Conservation (phyloP, 495 filamentous ascomycete genomes). For the Penicillium antarcticum region DNA sequence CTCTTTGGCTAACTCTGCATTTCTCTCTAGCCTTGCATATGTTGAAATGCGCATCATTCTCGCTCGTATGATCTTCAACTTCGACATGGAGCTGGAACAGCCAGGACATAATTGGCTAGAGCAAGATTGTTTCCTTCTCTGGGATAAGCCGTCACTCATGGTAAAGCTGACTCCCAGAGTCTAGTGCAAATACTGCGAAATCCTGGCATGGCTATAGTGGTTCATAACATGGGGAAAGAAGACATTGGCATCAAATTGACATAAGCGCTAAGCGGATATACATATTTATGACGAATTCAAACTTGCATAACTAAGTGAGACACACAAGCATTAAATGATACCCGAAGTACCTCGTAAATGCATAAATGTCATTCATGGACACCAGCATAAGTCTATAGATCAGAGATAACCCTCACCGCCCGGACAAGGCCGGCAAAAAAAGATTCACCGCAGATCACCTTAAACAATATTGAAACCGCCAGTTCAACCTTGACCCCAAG, state of each 20-base stretch:
- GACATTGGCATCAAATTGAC: too few relatives aligned
- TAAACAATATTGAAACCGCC: background rate
- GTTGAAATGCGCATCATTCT: conserved; percentile 43
- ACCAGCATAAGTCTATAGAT: background rate
- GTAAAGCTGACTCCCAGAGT: conserved; percentile 21
- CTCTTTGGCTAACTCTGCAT: background rate
- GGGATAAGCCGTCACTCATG: conserved; percentile 40
- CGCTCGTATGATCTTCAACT: conserved; percentile 39
- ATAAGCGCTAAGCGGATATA: too few relatives aligned
- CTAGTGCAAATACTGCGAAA: background rate
- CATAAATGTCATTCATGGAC: too few relatives aligned
- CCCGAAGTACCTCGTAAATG: too few relatives aligned
- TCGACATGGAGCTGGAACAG: conserved; percentile 31
- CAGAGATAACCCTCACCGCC: background rate
- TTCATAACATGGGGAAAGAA: too few relatives aligned
- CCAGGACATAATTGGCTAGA: conserved; percentile 30
- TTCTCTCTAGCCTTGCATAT: conserved; percentile 33
- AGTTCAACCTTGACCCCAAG: background rate
- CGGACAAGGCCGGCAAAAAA: background rate
- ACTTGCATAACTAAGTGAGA: too few relatives aligned
- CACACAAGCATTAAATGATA: too few relatives aligned
- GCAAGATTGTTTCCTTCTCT: conserved; percentile 32
- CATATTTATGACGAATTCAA: too few relatives aligned
- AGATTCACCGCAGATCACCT: background rate
- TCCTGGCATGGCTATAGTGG: too few relatives aligned